phyloP scores from a whole-genome alignment of 352 stramenopile genomes.

The Phytophthora hibernalis region DNA sequence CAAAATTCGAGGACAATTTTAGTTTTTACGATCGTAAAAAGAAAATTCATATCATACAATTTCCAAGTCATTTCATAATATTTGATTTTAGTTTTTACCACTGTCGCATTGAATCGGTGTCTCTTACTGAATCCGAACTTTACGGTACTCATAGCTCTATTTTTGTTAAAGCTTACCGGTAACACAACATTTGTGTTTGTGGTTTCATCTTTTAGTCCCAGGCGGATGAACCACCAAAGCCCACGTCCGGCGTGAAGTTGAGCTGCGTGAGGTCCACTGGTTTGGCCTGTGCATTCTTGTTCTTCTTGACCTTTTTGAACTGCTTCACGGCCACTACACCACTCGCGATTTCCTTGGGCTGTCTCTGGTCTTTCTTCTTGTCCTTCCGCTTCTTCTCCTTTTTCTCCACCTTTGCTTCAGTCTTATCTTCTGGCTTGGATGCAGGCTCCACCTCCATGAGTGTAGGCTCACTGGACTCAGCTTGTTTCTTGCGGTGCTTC shows the following conservation, averaged over 20 bases:
- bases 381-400: slow-evolving; percentile 44
- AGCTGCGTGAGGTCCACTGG: slow-evolving; percentile 64
- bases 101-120: too few relatives aligned
- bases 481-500: slow-evolving; percentile 33
- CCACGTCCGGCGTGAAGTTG: slow-evolving; percentile 70
- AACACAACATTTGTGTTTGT: slow-evolving; percentile 9
- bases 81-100: too few relatives aligned
- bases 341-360: slow-evolving; percentile 74
- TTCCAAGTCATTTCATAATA: too few relatives aligned
- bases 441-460: slow-evolving; percentile 35
- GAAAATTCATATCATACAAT: too few relatives aligned
- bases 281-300: slow-evolving; percentile 35
- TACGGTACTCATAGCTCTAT: neutral
- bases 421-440: slow-evolving; percentile 22
- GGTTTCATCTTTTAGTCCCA: slow-evolving; percentile 59
- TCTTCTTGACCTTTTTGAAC: slow-evolving; percentile 74
- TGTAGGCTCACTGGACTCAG: slow-evolving; percentile 2
- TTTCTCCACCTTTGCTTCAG: slow-evolving; percentile 34
- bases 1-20: too few relatives aligned
- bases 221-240: slow-evolving; percentile 70
- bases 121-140: too few relatives aligned
- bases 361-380: slow-evolving; percentile 52
- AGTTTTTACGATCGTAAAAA: too few relatives aligned
- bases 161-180: neutral
- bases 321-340: slow-evolving; percentile 81